Percentiles rank a stretch among this genome's conserved stretches.
phyloP scores from a whole-genome alignment of 768 basidiomycete genomes.

The Pleurotus eryngii region DNA sequence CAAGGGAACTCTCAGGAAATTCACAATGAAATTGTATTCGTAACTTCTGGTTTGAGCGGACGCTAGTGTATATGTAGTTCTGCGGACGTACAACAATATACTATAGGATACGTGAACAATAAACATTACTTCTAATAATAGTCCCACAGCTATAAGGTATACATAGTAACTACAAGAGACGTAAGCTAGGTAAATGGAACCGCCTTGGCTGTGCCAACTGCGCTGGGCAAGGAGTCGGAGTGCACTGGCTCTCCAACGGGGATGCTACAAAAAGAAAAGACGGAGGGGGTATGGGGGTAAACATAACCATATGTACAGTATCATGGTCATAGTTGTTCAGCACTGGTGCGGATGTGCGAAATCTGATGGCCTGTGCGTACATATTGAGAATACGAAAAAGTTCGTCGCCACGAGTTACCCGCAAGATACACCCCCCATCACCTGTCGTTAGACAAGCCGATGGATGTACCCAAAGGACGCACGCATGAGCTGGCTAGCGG shows the following conservation, averaged over 20 bases:
- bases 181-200: not conserved
- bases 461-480: conserved; percentile 8
- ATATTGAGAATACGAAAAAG: not conserved
- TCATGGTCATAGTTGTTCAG: not conserved
- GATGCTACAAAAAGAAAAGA: not conserved
- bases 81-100: no score
- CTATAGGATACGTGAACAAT: not conserved
- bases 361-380: not conserved
- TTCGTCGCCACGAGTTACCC: not conserved
- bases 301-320: not conserved
- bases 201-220: not conserved
- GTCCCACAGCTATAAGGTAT: conserved; percentile 1
- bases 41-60: no score
- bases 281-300: not conserved
- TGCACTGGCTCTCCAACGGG: not conserved
- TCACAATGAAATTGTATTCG: no score
- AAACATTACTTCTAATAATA: conserved; percentile 1
- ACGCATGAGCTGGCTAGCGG: conserved; percentile 7
- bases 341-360: not conserved
- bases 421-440: not conserved
- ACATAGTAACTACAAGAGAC: not conserved
- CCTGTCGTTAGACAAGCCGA: conserved; percentile 3
- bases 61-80: no score
- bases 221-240: not conserved
- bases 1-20: no score